Evolutionary conservation across 768 basidiomycete genomes (phyloP).

Genomic region (Clitopilus hobsonii): DNA sequence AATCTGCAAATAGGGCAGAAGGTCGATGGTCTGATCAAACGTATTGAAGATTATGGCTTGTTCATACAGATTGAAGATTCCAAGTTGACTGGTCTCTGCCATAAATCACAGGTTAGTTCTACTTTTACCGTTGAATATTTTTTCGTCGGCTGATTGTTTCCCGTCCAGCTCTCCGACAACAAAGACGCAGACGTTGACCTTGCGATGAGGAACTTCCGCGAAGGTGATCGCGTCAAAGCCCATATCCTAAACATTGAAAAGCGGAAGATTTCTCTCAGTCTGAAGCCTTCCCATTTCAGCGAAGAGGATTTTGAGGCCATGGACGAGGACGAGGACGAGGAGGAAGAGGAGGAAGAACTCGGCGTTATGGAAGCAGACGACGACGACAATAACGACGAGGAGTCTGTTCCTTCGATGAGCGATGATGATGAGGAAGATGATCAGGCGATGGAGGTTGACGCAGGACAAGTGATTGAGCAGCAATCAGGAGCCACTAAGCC

Average conservation of each 20-base stretch:
- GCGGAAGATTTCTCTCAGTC: constrained; percentile 76
- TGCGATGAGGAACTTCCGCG: constrained; percentile 78
- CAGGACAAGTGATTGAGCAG: constrained; percentile 24
- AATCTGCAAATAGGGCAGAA: constrained; percentile 79
- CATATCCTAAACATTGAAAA: constrained; percentile 68
- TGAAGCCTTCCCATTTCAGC: constrained; percentile 86
- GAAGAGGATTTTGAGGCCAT: constrained; percentile 53
- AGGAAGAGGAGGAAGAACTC: constrained; percentile 16
- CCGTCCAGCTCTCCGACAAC: constrained; percentile 78
- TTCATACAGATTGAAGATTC: constrained; percentile 88
- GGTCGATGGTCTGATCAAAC: constrained; percentile 73
- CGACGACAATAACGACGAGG: constrained; percentile 20
- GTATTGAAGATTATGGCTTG: constrained; percentile 84
- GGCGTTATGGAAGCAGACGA: constrained; percentile 26
- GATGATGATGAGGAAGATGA: constrained; percentile 29
- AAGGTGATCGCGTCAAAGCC: constrained; percentile 84
- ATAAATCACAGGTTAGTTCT: constrained; percentile 77
- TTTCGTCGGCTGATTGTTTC: constrained; percentile 1
- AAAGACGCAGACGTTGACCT: constrained; percentile 71
- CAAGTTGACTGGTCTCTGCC: constrained; percentile 85
- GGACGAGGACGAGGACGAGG: constrained; percentile 26
- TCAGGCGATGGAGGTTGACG: constrained; percentile 41
- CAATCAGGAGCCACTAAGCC: constrained; percentile 6
- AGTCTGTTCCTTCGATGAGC: constrained; percentile 11
- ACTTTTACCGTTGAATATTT: neutral